Conservation (phyloP, 2,329 filamentous ascomycete species). For the Spiromastix sp. region DNA sequence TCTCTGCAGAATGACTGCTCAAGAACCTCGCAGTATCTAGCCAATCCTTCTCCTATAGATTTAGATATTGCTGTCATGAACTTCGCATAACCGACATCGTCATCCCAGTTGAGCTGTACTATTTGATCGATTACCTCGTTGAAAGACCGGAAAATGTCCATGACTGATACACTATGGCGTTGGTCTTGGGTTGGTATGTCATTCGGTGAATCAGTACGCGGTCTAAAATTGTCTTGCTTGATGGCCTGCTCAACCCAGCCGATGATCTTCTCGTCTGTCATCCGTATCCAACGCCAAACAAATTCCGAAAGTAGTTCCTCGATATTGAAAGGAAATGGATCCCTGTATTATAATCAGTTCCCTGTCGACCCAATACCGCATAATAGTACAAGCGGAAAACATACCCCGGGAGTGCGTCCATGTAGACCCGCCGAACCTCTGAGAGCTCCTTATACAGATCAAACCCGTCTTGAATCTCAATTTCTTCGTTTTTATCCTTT, state of each 20-base stretch:
- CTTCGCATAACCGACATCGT: conserved; percentile 84
- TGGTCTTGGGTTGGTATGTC: conserved; percentile 64
- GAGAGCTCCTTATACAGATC: conserved; percentile 84
- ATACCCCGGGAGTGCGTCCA: conserved; percentile 57
- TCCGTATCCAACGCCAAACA: conserved; percentile 88
- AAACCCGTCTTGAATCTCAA: conserved; percentile 86
- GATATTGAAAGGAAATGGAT: conserved; percentile 75
- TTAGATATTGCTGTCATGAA: conserved; percentile 94
- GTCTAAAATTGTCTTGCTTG: conserved; percentile 77
- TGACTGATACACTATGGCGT: conserved; percentile 82
- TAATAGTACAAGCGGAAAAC: too few relatives aligned
- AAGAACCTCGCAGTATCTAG: conserved; percentile 81
- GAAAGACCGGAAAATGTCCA: conserved; percentile 90
- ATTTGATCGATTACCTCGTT: conserved; percentile 86
- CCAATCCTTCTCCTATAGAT: conserved; percentile 70
- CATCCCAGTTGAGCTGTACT: conserved; percentile 77
- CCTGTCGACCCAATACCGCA: too few relatives aligned
- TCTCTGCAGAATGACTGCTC: conserved; percentile 78
- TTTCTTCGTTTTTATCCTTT: conserved; percentile 58
- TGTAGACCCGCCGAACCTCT: conserved; percentile 72
- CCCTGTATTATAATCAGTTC: conserved; percentile 15
- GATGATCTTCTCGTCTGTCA: conserved; percentile 67
- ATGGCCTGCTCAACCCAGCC: conserved; percentile 84
- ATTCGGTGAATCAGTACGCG: conserved; percentile 55
- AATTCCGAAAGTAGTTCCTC: conserved; percentile 81